Evolutionary conservation across 768 basidiomycete genomes (phyloP).

Genomic region (Roridomyces roridus): DNA sequence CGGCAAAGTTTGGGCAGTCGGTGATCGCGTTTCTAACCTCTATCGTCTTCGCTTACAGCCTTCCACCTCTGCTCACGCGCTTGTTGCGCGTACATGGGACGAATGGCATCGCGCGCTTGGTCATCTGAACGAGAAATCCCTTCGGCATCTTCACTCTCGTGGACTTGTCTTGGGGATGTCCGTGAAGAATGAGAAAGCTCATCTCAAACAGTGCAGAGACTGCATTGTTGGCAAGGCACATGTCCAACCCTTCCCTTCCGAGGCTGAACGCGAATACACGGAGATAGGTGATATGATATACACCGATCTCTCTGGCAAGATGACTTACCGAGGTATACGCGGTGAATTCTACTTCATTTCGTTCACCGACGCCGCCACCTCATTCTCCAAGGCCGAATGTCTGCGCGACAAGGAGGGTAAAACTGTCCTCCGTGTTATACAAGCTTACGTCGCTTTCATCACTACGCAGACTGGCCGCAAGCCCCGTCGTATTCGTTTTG

Average conservation of each 20-base stretch:
- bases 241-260: conserved; percentile 36
- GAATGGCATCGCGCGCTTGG: conserved; percentile 28
- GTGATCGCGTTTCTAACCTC: not conserved
- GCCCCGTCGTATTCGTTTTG: conserved; percentile 9
- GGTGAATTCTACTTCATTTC: conserved; percentile 33
- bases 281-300: conserved; percentile 25
- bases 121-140: conserved; percentile 24
- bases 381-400: conserved; percentile 10
- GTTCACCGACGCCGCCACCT: conserved; percentile 32
- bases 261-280: conserved; percentile 27
- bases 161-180: conserved; percentile 25
- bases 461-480: not conserved
- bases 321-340: conserved; percentile 21
- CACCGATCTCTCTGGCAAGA: conserved; percentile 38
- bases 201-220: conserved; percentile 31
- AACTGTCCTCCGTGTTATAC: conserved; percentile 9
- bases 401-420: conserved; percentile 25
- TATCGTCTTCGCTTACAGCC: not conserved
- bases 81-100: not conserved
- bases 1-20: not conserved
- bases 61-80: not conserved
- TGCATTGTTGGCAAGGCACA: conserved; percentile 44
- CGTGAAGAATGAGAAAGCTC: conserved; percentile 10
- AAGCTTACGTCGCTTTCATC: conserved; percentile 13
- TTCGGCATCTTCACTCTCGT: conserved; percentile 19